Evolutionary conservation across 2,329 filamentous ascomycete genomes (phyloP).

Genomic region (Pestalotiopsis sp.): DNA sequence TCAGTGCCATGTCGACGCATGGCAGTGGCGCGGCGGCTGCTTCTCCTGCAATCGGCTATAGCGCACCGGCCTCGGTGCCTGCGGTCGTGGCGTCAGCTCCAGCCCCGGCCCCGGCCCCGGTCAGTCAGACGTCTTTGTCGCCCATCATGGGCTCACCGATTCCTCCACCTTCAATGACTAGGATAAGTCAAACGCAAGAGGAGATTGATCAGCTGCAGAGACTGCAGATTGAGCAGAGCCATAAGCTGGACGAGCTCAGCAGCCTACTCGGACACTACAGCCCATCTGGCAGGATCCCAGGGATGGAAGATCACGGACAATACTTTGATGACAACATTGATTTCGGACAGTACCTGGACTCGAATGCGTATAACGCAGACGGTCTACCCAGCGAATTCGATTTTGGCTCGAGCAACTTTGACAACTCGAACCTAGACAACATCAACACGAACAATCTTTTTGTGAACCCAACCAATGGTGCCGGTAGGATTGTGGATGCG

Average conservation of each 20-base stretch:
- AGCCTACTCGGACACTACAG: constrained; percentile 78
- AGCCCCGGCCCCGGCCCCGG: constrained; percentile 19
- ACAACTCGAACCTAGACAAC: constrained; percentile 26
- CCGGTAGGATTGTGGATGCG: constrained; percentile 27
- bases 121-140: constrained; percentile 44
- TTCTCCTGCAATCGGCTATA: constrained; percentile 22
- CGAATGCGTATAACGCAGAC: constrained; percentile 30
- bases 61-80: constrained; percentile 21
- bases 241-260: constrained; percentile 74
- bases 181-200: constrained; percentile 69
- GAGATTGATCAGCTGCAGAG: constrained; percentile 80
- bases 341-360: constrained; percentile 54
- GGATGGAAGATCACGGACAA: constrained; percentile 49
- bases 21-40: constrained; percentile 23
- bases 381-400: constrained; percentile 40
- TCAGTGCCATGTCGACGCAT: constrained; percentile 59
- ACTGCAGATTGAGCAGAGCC: constrained; percentile 78
- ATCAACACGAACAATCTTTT: constrained; percentile 17
- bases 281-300: constrained; percentile 78
- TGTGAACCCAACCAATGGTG: constrained; percentile 17
- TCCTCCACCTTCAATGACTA: constrained; percentile 55
- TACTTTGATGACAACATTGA: constrained; percentile 49
- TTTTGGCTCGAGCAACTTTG: constrained; percentile 38
- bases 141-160: constrained; percentile 49
- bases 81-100: constrained; percentile 11